Percentiles rank a stretch among this genome's conserved stretches.
These are phyloP conservation scores for Globisporangium canariense DNA, from an alignment of 352 stramenopile genomes.

Conservation along the genomic window DNA sequence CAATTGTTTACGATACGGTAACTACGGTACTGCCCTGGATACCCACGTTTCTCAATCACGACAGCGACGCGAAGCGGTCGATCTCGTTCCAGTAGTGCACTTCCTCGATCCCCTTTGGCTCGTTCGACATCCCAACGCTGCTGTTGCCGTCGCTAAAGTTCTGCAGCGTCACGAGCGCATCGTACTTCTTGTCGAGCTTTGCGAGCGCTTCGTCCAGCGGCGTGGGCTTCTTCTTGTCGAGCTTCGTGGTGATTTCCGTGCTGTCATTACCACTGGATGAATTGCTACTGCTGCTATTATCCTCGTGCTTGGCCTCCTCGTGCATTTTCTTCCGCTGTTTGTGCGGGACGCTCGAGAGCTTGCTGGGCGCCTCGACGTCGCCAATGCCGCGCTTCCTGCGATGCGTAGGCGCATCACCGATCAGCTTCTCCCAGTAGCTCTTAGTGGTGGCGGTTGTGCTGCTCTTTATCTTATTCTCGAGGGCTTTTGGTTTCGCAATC, in stretches of 20 bases:
- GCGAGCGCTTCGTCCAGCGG: constrained; percentile 16
- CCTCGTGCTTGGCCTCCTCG: not conserved
- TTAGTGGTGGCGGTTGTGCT: not conserved
- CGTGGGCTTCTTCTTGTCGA: not conserved
- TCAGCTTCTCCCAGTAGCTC: not conserved
- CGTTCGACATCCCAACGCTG: not conserved
- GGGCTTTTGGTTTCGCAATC: not conserved
- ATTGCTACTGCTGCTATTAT: constrained; percentile 9
- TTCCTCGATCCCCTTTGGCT: constrained; percentile 10
- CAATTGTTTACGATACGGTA: not conserved
- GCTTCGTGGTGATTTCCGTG: not conserved
- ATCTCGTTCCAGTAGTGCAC: constrained; percentile 19
- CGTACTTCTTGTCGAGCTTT: constrained; percentile 15
- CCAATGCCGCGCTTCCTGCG: constrained; percentile 13
- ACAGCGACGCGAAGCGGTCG: constrained; percentile 20
- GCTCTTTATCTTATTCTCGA: not conserved
- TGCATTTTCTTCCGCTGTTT: constrained; percentile 20
- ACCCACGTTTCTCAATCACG: not conserved
- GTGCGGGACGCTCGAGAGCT: constrained; percentile 6
- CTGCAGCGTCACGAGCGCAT: not conserved
- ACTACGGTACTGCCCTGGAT: not conserved
- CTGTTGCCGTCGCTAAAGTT: not conserved
- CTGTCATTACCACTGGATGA: not conserved
- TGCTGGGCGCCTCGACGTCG: constrained; percentile 18
- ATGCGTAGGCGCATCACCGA: constrained; percentile 6